Percentiles rank a stretch among this genome's conserved stretches.
These are phyloP conservation scores for Samsoniella hepiali DNA, from an alignment of 2,329 filamentous ascomycete species.

Conservation along the genomic window DNA sequence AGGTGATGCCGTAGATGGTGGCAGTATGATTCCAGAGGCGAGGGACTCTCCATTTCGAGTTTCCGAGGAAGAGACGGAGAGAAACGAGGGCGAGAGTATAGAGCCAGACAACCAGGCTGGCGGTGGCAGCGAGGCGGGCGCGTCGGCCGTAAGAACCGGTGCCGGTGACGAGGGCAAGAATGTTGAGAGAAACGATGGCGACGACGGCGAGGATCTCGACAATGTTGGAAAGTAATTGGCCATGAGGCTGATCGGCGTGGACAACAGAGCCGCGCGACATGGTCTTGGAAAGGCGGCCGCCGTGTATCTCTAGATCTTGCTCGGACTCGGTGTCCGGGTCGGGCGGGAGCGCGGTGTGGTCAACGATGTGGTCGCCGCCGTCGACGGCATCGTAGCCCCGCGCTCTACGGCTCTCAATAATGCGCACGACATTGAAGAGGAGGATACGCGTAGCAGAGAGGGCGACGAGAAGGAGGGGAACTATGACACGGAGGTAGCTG, in stretches of 20 bases:
- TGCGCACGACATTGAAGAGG: conserved; percentile 10
- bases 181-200: conserved; percentile 67
- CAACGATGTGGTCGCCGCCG: conserved; percentile 17
- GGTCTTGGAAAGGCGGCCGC: conserved; percentile 57
- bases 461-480: conserved; percentile 9
- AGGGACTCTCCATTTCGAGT: conserved; percentile 63
- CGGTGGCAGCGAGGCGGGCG: conserved; percentile 58
- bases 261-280: conserved; percentile 62
- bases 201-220: conserved; percentile 74
- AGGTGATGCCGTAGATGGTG: conserved; percentile 75
- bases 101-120: conserved; percentile 70
- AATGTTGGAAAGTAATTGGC: conserved; percentile 65
- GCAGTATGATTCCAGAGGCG: conserved; percentile 92
- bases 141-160: conserved; percentile 31
- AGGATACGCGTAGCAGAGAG: conserved; percentile 10
- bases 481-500: conserved; percentile 31
- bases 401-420: neutral
- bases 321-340: conserved; percentile 43
- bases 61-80: conserved; percentile 66
- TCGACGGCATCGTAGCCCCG: conserved; percentile 6
- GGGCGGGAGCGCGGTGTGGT: conserved; percentile 52
- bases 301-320: conserved; percentile 52
- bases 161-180: conserved; percentile 56
- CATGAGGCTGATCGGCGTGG: conserved; percentile 72
- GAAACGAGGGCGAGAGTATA: conserved; percentile 75